phyloP scores from a whole-genome alignment of 202 grass and related monocot genomes.

The Bolboschoenoplectus hybrid region DNA sequence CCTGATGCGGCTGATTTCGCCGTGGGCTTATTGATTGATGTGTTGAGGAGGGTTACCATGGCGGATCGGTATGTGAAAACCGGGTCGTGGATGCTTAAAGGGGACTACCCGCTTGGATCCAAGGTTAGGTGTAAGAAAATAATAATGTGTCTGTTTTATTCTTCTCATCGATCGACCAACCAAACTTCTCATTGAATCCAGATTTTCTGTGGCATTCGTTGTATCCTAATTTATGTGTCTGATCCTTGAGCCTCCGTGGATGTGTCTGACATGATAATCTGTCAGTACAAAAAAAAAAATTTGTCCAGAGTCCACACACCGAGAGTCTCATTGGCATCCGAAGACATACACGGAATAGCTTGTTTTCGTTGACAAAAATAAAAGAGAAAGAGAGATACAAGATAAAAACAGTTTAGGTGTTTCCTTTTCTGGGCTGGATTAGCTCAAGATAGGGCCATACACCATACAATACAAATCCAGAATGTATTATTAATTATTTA shows the following conservation, averaged over 20 bases:
- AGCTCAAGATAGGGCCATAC: not conserved
- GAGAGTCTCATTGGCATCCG: too few species aligned
- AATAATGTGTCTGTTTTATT: not conserved
- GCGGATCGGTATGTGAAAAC: constrained; percentile 41
- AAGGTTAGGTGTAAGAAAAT: constrained; percentile 38
- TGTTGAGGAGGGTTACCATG: constrained; percentile 44
- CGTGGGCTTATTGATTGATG: constrained; percentile 56
- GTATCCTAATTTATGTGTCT: too few species aligned
- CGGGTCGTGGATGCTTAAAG: constrained; percentile 39
- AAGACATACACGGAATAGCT: too few species aligned
- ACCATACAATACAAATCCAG: not conserved
- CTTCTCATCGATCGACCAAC: too few species aligned
- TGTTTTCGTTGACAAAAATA: too few species aligned
- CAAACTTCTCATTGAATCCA: too few species aligned
- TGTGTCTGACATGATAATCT: too few species aligned
- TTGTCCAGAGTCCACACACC: too few species aligned
- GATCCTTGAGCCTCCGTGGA: too few species aligned
- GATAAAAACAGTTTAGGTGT: not conserved
- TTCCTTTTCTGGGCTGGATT: not conserved
- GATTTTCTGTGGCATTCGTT: too few species aligned
- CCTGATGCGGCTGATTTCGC: constrained; percentile 49
- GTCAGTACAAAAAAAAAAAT: too few species aligned
- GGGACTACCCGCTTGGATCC: constrained; percentile 34
- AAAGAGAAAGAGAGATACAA: not conserved
- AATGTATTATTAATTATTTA: not conserved